A percentile compares a stretch with the other conserved stretches of the same genome.
Conservation (phyloP, 2,329 filamentous ascomycete species). For the Botrytis tulipae region DNA sequence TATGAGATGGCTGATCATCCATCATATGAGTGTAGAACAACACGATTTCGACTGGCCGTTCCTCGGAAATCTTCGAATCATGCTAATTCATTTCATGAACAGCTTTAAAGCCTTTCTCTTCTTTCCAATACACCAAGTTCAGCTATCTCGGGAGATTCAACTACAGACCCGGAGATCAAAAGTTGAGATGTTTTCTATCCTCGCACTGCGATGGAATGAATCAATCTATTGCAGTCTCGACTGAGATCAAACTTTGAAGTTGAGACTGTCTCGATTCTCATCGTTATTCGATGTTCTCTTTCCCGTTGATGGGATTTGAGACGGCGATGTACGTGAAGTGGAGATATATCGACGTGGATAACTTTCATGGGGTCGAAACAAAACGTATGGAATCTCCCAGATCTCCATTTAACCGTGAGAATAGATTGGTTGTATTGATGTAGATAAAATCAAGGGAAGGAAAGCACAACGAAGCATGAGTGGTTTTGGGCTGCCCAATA, state of each 20-base stretch:
- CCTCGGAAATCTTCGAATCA: background rate
- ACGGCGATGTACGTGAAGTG: background rate
- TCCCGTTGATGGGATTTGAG: background rate
- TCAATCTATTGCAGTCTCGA: background rate
- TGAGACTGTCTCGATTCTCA: background rate
- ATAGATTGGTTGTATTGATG: background rate
- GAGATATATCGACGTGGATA: background rate
- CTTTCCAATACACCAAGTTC: background rate
- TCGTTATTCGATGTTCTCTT: background rate
- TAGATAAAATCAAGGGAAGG: background rate
- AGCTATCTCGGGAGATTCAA: background rate
- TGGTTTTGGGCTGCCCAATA: background rate
- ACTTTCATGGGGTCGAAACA: background rate
- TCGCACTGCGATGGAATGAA: background rate
- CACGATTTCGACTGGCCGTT: background rate
- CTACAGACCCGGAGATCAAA: background rate
- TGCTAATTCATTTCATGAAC: background rate
- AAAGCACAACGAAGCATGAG: background rate
- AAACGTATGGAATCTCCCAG: background rate
- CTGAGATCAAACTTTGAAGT: background rate
- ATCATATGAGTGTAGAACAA: background rate
- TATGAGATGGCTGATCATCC: background rate
- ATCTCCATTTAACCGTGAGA: background rate
- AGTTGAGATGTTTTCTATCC: background rate
- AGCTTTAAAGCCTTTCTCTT: background rate